Evolutionary conservation across 768 basidiomycete genomes (phyloP).

Genomic region (Russula sp.): DNA sequence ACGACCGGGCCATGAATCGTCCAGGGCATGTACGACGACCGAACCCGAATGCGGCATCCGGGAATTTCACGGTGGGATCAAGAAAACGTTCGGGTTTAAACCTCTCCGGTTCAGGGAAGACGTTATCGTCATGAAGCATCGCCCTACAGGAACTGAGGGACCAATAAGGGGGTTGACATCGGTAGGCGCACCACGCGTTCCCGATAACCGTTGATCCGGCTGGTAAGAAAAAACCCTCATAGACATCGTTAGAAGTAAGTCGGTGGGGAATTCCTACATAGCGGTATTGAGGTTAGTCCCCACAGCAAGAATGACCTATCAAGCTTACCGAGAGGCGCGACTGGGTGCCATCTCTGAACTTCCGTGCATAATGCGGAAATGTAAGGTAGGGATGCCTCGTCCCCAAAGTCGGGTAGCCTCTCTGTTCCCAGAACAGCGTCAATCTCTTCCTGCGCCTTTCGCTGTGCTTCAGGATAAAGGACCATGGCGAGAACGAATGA

Average conservation of each 20-base stretch:
- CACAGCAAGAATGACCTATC: not conserved
- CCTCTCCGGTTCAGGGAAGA: conserved; percentile 33
- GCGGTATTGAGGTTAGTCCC: not conserved
- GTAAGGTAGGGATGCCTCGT: conserved; percentile 28
- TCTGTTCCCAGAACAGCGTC: conserved; percentile 30
- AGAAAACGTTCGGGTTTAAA: conserved; percentile 38
- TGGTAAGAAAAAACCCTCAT: conserved; percentile 22
- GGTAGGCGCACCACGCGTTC: conserved; percentile 3
- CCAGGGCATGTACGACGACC: conserved; percentile 29
- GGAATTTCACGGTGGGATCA: not conserved
- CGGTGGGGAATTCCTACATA: conserved; percentile 14
- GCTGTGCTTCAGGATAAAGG: conserved; percentile 29
- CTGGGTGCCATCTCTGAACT: conserved; percentile 30
- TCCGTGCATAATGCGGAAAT: conserved; percentile 27
- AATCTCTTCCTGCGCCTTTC: conserved; percentile 30
- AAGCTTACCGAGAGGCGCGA: conserved; percentile 27
- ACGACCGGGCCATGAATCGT: conserved; percentile 20
- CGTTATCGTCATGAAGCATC: conserved; percentile 30
- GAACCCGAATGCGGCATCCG: conserved; percentile 9
- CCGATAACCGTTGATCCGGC: conserved; percentile 5
- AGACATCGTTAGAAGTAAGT: conserved; percentile 15
- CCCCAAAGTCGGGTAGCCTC: conserved; percentile 28
- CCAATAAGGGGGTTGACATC: not conserved
- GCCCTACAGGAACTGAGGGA: conserved; percentile 22
- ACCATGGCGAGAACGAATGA: conserved; percentile 32